Evolutionary conservation across 2,329 filamentous ascomycete genomes (phyloP), one percentile per base, ranked within the genome.

Genomic region (Ceratocystiopsis brevicomis): DNA sequence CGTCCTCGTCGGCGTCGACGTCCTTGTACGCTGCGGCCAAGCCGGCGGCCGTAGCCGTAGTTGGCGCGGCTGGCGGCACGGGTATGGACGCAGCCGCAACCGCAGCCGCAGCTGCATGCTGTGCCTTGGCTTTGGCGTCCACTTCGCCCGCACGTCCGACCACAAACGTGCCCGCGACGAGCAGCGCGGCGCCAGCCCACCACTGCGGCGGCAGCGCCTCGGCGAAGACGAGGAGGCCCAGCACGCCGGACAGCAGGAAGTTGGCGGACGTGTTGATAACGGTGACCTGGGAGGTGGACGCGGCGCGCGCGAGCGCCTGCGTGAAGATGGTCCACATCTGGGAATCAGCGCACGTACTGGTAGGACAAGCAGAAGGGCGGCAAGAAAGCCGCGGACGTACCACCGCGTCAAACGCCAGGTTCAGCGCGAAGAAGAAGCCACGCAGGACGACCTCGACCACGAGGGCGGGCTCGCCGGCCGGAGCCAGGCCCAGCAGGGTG

Each of bases 251-350:
- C 47, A 85, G 60, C 60, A 88, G 69, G 58, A 88, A 88, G 61
- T 88, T 88, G 45, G 79, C 69, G 14, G 79, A 83, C 3, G 82
- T 87, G 59, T 88, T 88, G 58, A 88, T 75, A 56, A 88, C 79
- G 51, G 75, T 79, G 40, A 87, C 82, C 54, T 84, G 80, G 0
- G 82, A 83, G 10, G 82, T 85, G 2, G 80, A 85, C 45, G 72
- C 70, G 14, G 81, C 80, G 16, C 72, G 69, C 0, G 81, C 75
- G n/a, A 88, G 70, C 42, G 82, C 82, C 41, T 74, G 71, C 8
- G 82, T 88, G 62, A 87, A 88, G 40, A 88, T 69, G 0, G 78
- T 76, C 82, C 82, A 88, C 82, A 88, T 88, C 59, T 73, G 39
- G 4, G 37, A 19, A 19, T 30, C 10, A 33, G 37, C 33, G n/a